These are phyloP conservation scores for Aspergillus viridinutans DNA, from an alignment of 2,329 filamentous ascomycete genomes.

Conservation along the genomic window DNA sequence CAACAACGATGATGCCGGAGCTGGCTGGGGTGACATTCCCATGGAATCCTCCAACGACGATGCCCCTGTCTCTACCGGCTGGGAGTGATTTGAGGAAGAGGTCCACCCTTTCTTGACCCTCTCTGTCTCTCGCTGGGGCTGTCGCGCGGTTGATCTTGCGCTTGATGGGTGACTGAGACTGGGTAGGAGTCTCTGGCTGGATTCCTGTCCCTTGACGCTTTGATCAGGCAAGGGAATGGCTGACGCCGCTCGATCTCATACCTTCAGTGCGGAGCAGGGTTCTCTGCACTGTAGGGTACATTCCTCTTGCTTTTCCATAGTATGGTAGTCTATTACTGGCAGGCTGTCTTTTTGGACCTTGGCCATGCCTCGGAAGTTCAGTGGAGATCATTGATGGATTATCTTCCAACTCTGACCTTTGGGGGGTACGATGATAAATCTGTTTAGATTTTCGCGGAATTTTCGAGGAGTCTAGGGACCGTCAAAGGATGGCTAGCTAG, in stretches of 20 bases:
- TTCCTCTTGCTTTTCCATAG: neutral
- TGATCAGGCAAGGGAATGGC: neutral
- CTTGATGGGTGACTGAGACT: neutral
- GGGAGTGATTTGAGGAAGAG: neutral
- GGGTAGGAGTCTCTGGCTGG: neutral
- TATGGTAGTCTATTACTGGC: neutral
- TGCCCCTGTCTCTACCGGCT: neutral
- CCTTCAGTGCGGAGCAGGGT: neutral
- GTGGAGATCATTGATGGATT: neutral
- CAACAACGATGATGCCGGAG: constrained; percentile 8
- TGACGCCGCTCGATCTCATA: neutral
- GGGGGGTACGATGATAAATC: neutral
- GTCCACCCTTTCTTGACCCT: neutral
- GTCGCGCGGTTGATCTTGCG: neutral
- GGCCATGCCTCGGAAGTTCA: neutral
- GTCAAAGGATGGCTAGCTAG: constrained; percentile 1
- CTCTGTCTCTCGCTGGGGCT: neutral
- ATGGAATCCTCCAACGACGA: constrained; percentile 9
- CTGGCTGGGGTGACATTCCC: constrained; percentile 14
- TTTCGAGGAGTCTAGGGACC: neutral
- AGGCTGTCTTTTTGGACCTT: neutral
- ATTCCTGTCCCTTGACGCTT: neutral
- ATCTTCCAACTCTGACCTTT: neutral
- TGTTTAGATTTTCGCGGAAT: constrained; percentile 6
- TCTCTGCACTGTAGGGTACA: neutral